Evolutionary conservation across 2,329 filamentous ascomycete genomes (phyloP).

Genomic region (Macroventuria anomochaeta): DNA sequence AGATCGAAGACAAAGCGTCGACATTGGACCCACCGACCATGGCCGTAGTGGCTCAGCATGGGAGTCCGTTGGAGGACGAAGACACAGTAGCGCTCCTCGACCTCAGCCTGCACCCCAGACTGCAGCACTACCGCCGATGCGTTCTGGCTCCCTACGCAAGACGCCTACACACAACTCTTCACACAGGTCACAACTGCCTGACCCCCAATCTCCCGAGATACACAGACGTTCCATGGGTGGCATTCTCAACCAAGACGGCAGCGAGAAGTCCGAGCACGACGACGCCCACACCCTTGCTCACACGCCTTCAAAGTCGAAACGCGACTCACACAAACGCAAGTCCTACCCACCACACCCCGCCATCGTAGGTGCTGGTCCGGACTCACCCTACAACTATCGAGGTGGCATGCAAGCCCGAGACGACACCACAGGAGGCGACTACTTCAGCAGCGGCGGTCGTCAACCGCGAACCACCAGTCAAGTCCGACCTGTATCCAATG

Average conservation of each 20-base stretch:
- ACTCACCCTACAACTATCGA: conserved; percentile 38
- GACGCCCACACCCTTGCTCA: conserved; percentile 41
- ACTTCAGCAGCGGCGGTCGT: conserved; percentile 36
- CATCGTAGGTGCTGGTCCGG: conserved; percentile 45
- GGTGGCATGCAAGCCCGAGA: conserved; percentile 39
- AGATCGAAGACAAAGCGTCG: conserved; percentile 34
- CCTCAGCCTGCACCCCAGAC: conserved; percentile 24
- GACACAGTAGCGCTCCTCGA: conserved; percentile 41
- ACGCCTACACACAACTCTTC: conserved; percentile 42
- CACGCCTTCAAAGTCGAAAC: conserved; percentile 23
- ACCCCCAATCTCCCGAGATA: conserved; percentile 25
- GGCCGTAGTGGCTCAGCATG: conserved; percentile 27
- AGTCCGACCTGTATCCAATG: not conserved
- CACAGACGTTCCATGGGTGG: conserved; percentile 42
- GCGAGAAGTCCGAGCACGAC: conserved; percentile 36
- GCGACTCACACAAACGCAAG: conserved; percentile 32
- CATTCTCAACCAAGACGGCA: conserved; percentile 41
- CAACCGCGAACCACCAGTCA: conserved; percentile 19
- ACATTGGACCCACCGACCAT: conserved; percentile 16
- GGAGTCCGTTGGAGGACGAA: conserved; percentile 29
- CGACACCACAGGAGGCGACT: conserved; percentile 37
- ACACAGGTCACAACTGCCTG: conserved; percentile 44
- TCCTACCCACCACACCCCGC: conserved; percentile 47
- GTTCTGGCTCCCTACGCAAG: conserved; percentile 32
- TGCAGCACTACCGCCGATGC: conserved; percentile 25